A percentile compares a stretch with the other conserved stretches of the same genome.
Evolutionary conservation across 345 rosid species (phyloP).

Genomic region (Citrus sinensis): DVS_A1.0 CM039163.1:19545501-19546000

Average conservation of each 20-base stretch:
- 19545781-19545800: conserved; percentile 61
- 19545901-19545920: conserved; percentile 73
- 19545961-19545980: conserved; percentile 68
- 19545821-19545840: conserved; percentile 66
- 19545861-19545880: conserved; percentile 65
- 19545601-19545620: conserved; percentile 54
- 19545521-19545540: conserved; percentile 57
- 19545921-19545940: conserved; percentile 57
- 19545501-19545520: conserved; percentile 60
- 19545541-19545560: conserved; percentile 48
- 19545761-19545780: conserved; percentile 66
- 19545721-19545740: conserved; percentile 69
- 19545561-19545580: conserved; percentile 61
- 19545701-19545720: conserved; percentile 54
- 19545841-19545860: conserved; percentile 52
- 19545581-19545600: conserved; percentile 49
- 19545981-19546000: conserved; percentile 80
- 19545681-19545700: conserved; percentile 72
- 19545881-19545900: conserved; percentile 73
- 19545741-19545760: conserved; percentile 59
- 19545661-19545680: conserved; percentile 57
- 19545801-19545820: conserved; percentile 57
- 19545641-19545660: conserved; percentile 63
- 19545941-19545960: conserved; percentile 53
- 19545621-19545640: conserved; percentile 56